phyloP scores from a whole-genome alignment of 768 basidiomycete species.

The Paxillus involutus region DNA sequence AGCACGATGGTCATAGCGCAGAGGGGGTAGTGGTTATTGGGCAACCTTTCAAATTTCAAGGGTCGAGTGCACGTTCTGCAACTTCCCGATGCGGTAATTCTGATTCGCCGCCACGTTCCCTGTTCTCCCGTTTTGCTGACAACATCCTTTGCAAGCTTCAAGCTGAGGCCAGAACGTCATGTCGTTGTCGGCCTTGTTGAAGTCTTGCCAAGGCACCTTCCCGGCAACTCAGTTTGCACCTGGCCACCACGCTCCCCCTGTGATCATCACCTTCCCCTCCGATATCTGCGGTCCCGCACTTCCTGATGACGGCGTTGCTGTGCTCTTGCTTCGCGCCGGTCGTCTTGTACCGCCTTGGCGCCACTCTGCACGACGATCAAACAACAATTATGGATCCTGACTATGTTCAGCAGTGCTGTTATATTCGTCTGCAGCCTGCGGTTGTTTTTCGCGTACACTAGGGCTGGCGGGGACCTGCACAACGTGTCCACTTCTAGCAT shows the following conservation, averaged over 20 bases:
- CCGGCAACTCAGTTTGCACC: constrained; percentile 15
- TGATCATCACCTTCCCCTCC: constrained; percentile 21
- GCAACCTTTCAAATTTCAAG: too few species aligned
- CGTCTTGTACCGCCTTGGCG: constrained; percentile 36
- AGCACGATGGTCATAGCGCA: too few species aligned
- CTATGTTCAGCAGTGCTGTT: constrained; percentile 35
- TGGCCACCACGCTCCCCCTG: constrained; percentile 16
- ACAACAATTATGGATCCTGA: constrained; percentile 50
- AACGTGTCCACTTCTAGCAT: constrained; percentile 19
- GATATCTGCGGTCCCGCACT: constrained; percentile 24
- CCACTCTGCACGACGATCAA: constrained; percentile 33
- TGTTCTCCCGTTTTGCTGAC: too few species aligned
- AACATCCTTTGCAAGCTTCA: too few species aligned
- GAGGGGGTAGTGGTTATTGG: too few species aligned
- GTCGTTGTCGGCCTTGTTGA: constrained; percentile 22
- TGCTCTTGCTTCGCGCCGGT: constrained; percentile 18
- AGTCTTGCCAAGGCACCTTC: constrained; percentile 13
- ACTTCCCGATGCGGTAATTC: too few species aligned
- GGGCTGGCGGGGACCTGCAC: constrained; percentile 26
- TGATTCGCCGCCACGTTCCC: too few species aligned
- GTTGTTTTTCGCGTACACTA: constrained; percentile 31
- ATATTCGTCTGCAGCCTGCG: constrained; percentile 46
- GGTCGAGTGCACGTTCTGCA: too few species aligned
- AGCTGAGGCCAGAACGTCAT: too few species aligned
- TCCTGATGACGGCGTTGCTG: constrained; percentile 23